phyloP scores from a whole-genome alignment of 352 stramenopile species.

The Elongisporangium anandrum region DNA sequence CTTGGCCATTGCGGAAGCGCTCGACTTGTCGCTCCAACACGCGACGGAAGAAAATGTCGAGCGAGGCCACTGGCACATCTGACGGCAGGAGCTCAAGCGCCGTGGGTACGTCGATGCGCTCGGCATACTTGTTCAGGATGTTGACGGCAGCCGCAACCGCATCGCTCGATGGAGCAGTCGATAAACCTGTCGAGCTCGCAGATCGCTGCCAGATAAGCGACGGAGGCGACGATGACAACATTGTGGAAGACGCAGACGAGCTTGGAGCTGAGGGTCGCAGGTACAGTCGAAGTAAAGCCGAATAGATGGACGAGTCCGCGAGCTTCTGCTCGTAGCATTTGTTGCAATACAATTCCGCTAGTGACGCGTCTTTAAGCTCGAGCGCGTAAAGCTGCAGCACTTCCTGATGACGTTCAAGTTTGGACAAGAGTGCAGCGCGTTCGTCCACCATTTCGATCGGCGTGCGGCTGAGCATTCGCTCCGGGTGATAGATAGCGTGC shows the following conservation, averaged over 20 bases:
- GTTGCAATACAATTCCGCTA: slow-evolving; percentile 81
- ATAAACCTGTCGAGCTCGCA: slow-evolving; percentile 7
- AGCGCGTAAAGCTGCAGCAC: slow-evolving; percentile 77
- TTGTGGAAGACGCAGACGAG: slow-evolving; percentile 10
- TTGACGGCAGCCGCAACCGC: slow-evolving; percentile 63
- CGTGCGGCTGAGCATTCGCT: slow-evolving; percentile 76
- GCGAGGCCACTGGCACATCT: slow-evolving; percentile 40
- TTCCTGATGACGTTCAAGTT: slow-evolving; percentile 73
- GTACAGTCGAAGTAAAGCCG: slow-evolving; percentile 69
- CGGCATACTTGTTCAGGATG: slow-evolving; percentile 78
- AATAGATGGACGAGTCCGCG: slow-evolving; percentile 80
- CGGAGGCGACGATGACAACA: slow-evolving; percentile 17
- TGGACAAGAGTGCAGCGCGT: slow-evolving; percentile 64
- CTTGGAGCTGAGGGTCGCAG: slow-evolving; percentile 35
- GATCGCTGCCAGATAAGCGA: slow-evolving; percentile 28
- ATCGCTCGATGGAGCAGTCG: slow-evolving; percentile 32
- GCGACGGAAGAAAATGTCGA: slow-evolving; percentile 64
- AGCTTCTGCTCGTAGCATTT: slow-evolving; percentile 71
- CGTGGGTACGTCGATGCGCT: slow-evolving; percentile 77
- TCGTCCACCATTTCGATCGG: slow-evolving; percentile 78
- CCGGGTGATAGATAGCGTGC: slow-evolving; percentile 55
- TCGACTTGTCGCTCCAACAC: slow-evolving; percentile 75
- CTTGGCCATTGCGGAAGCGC: slow-evolving; percentile 71
- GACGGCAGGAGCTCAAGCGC: slow-evolving; percentile 67
- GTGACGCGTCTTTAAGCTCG: slow-evolving; percentile 62